phyloP scores from a whole-genome alignment of 805 yeast species.

The Candida tibetensis region DNA sequence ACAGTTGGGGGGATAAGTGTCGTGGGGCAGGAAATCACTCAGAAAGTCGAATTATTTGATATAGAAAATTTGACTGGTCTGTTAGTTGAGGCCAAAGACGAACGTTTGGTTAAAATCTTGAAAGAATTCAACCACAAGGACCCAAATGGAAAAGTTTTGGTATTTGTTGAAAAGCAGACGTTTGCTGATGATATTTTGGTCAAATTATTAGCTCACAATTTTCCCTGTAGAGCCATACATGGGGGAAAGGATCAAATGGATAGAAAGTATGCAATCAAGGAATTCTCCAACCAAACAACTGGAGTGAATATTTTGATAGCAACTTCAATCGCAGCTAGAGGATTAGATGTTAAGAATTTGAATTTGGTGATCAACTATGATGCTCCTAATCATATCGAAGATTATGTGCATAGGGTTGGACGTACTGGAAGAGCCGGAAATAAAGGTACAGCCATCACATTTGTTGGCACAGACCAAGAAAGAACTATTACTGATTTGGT shows the following conservation, averaged over 20 bases:
- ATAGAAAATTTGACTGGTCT: conserved; percentile 25
- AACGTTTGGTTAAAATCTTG: conserved; percentile 52
- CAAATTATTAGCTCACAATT: conserved; percentile 50
- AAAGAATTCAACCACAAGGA: conserved; percentile 38
- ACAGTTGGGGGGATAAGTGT: conserved; percentile 76
- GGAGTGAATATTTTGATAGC: conserved; percentile 70
- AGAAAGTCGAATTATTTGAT: conserved; percentile 60
- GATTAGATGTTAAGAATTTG: conserved; percentile 86
- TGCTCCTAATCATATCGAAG: conserved; percentile 88
- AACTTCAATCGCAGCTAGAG: conserved; percentile 93
- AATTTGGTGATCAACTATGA: conserved; percentile 70
- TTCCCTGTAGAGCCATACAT: conserved; percentile 69
- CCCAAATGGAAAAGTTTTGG: conserved; percentile 52
- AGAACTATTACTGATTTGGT: conserved; percentile 66
- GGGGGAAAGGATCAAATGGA: conserved; percentile 91
- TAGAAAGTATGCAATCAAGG: conserved; percentile 68
- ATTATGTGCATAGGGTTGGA: conserved; percentile 94
- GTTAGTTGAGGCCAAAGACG: conserved; percentile 47
- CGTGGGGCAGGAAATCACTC: conserved; percentile 79
- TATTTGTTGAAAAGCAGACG: conserved; percentile 89
- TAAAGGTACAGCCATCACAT: conserved; percentile 59
- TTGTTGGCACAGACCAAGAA: conserved; percentile 61
- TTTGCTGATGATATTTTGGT: conserved; percentile 70
- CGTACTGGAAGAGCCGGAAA: conserved; percentile 92
- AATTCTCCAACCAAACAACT: conserved; percentile 56